phyloP scores from a whole-genome alignment of 805 yeast genomes.

The Ascoidea rubescens region DNA sequence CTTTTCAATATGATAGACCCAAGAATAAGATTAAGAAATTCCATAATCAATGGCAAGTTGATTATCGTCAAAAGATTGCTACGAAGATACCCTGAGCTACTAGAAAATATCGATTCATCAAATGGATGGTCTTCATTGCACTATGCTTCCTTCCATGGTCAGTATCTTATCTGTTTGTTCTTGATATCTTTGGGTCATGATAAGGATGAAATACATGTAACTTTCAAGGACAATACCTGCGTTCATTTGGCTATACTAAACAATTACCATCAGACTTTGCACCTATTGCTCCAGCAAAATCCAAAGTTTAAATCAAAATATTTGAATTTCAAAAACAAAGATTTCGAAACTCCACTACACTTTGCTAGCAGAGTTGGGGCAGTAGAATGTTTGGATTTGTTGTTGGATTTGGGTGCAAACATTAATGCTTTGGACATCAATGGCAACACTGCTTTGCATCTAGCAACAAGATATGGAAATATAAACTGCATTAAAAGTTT shows the following conservation, averaged over 20 bases:
- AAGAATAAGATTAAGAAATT: constrained; percentile 48
- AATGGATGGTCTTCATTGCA: constrained; percentile 81
- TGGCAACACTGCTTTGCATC: constrained; percentile 77
- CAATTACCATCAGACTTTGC: constrained; percentile 62
- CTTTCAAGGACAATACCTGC: constrained; percentile 47
- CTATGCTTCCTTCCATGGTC: constrained; percentile 65
- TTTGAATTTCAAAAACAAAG: constrained; percentile 31
- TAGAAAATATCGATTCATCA: constrained; percentile 52
- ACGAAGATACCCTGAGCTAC: constrained; percentile 51
- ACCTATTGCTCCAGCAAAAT: constrained; percentile 44
- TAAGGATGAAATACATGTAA: constrained; percentile 30
- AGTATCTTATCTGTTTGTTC: constrained; percentile 50
- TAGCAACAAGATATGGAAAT: constrained; percentile 63
- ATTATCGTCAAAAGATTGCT: constrained; percentile 51
- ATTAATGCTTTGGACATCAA: constrained; percentile 54
- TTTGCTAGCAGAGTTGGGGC: constrained; percentile 47
- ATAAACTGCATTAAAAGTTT: constrained; percentile 40
- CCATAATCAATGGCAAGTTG: constrained; percentile 48
- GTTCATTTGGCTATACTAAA: constrained; percentile 55
- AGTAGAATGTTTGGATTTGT: constrained; percentile 46
- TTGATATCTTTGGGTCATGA: constrained; percentile 46
- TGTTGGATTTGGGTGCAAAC: constrained; percentile 68
- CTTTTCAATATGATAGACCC: constrained; percentile 39
- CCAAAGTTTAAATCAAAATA: constrained; percentile 38
- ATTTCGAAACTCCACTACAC: constrained; percentile 54